These are phyloP conservation scores for Globisporangium splendens DNA, from an alignment of 352 stramenopile genomes.

Conservation along the genomic window DNA sequence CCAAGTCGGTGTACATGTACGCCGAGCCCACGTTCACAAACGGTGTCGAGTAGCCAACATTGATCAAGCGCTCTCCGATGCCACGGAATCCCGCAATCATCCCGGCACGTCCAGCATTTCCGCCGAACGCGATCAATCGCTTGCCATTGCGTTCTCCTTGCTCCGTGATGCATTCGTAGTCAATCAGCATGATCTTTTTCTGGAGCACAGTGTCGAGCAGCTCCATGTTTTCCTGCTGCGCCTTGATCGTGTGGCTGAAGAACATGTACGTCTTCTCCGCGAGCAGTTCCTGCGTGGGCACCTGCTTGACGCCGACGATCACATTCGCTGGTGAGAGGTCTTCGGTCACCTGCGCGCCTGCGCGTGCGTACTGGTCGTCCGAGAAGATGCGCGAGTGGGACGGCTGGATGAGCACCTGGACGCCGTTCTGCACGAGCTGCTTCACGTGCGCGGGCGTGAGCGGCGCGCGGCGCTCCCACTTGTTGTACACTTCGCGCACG, in stretches of 20 bases:
- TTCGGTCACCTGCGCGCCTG: conserved; percentile 87
- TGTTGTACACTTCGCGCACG: conserved; percentile 93
- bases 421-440: conserved; percentile 71
- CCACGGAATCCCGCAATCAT: conserved; percentile 94
- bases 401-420: conserved; percentile 93
- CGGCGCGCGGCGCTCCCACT: conserved; percentile 93
- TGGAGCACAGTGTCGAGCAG: conserved; percentile 91
- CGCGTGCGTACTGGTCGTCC: conserved; percentile 88
- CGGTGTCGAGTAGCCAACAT: conserved; percentile 90
- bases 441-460: conserved; percentile 90
- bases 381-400: conserved; percentile 91
- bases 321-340: conserved; percentile 86
- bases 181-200: conserved; percentile 92
- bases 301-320: conserved; percentile 96
- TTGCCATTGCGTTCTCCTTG: conserved; percentile 67
- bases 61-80: conserved; percentile 91
- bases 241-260: conserved; percentile 97
- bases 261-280: conserved; percentile 95
- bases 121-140: conserved; percentile 92
- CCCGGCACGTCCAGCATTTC: conserved; percentile 92
- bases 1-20: conserved; percentile 94
- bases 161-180: conserved; percentile 96
- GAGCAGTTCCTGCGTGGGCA: conserved; percentile 78
- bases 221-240: conserved; percentile 95
- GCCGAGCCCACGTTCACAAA: conserved; percentile 92